These are phyloP conservation scores for Metschnikowia gelsemii DNA, from an alignment of 805 yeast species.

Conservation along the genomic window DNA sequence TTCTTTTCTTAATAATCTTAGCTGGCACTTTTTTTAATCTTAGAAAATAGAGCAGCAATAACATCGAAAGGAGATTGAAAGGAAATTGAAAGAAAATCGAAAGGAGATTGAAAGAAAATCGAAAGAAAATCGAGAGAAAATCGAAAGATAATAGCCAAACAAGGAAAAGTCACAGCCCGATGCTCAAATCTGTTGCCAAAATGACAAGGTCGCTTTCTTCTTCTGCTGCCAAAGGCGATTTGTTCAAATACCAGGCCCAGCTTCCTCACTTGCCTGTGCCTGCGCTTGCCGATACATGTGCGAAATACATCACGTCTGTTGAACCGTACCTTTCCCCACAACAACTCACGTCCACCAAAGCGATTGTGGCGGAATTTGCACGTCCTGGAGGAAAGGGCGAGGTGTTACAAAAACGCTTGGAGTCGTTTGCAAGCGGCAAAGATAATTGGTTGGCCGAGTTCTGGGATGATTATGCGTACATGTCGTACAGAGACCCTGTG, in stretches of 20 bases:
- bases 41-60: no score
- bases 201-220: conserved; percentile 25
- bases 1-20: no score
- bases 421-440: conserved; percentile 53
- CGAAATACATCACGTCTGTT: conserved; percentile 67
- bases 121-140: no score
- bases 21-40: no score
- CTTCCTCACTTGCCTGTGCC: conserved; percentile 92
- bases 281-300: conserved; percentile 64
- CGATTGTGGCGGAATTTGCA: conserved; percentile 64
- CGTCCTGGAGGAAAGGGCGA: conserved; percentile 63
- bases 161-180: no score
- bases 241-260: conserved; percentile 67
- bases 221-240: conserved; percentile 53
- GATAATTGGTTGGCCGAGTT: conserved; percentile 89
- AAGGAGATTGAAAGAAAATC: no score
- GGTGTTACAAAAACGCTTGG: conserved; percentile 64
- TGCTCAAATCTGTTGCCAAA: conserved; percentile 19
- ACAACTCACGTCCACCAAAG: conserved; percentile 51
- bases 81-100: no score
- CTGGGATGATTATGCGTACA: conserved; percentile 94
- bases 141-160: no score
- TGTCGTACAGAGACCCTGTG: conserved; percentile 90
- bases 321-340: conserved; percentile 60
- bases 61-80: no score